Base-by-base conservation (phyloP, 2,329 filamentous ascomycete genomes). In the Beauveria caledonica region DNA sequence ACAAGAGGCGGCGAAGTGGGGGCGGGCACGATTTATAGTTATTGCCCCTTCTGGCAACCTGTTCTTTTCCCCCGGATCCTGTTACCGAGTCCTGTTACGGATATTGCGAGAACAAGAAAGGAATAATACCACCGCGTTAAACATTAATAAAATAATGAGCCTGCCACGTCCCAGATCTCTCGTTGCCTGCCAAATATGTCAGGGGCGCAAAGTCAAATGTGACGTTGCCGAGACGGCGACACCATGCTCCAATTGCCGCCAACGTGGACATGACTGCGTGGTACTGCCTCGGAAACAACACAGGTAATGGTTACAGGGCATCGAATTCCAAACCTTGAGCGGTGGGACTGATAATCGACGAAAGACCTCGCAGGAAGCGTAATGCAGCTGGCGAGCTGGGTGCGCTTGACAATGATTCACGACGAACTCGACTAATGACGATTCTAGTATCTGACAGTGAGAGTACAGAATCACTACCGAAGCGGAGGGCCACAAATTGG, bases 161-260 rank as follows among this genome's bases (percentile, higher is more conserved):
- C n/a, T 33, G 27, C 15, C 46, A 5, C 55, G 55, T 8, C 7
- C 55, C 7, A 25, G 45, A 50, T 50, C 55, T 42, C 44, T 33
- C 21, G 36, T 58, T 40, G 55, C 55, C 27, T 58, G 55, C 33
- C 55, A 58, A 40, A 21, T 5, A 4, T 58, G 55, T 21, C 25
- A 50, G 9, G 17, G 19, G 15, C 55, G 45, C 45, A 58, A 58
- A 33, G 55, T 58, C 13, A 58, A 58, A 39, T 58, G 54, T n/a
- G 54, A 58, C 25, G 54, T 58, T 11, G 42, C 54, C 8, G 15
- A 49, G 27, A 58, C 54, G 21, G 13, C 11, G 11, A 7, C 2
- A 9, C 44, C 54, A 7, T 58, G 54, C 33, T 29, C 54, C 21
- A 58, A 58, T n/a, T 58, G 54, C 17, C 54, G 54, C 7, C 27